These are phyloP conservation scores for Chaetoceros tenuissimus DNA, from an alignment of 108 stramenopile genomes.

Conservation along the genomic window DNA sequence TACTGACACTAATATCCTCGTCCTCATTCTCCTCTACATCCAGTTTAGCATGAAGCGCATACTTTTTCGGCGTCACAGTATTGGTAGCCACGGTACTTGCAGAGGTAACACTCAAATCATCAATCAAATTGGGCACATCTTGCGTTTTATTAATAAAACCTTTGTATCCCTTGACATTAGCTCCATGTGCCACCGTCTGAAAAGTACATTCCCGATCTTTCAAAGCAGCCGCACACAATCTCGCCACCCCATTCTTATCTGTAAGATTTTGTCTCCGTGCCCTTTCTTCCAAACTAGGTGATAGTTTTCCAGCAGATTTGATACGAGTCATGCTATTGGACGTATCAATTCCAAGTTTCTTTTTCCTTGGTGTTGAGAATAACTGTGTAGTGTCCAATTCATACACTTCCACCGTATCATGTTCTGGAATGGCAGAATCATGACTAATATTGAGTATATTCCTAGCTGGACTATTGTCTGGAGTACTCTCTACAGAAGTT, in stretches of 20 bases:
- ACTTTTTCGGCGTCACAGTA: slow-evolving; percentile 8
- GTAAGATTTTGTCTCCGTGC: too few species aligned
- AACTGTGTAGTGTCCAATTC: not conserved
- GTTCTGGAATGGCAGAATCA: not conserved
- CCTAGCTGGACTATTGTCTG: not conserved
- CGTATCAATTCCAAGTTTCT: too few species aligned
- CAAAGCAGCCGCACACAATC: not conserved
- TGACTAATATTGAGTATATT: not conserved
- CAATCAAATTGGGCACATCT: slow-evolving; percentile 80
- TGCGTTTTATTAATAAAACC: slow-evolving; percentile 68
- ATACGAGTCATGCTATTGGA: too few species aligned
- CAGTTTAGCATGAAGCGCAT: slow-evolving; percentile 29
- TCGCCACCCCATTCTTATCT: too few species aligned
- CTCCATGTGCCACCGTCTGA: not conserved
- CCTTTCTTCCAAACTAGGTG: too few species aligned
- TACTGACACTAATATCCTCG: slow-evolving; percentile 1
- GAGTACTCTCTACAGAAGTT: not conserved
- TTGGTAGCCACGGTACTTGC: slow-evolving; percentile 16
- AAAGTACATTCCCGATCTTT: not conserved
- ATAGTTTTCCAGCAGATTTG: too few species aligned
- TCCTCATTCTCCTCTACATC: slow-evolving; percentile 60
- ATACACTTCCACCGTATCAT: not conserved
- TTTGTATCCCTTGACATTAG: slow-evolving; percentile 30
- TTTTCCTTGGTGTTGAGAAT: too few species aligned
- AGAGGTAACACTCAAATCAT: slow-evolving; percentile 56